Evolutionary conservation across 2,329 filamentous ascomycete species (phyloP), one percentile per base, ranked within the genome.

Genomic region (Verticillium longisporum): DNA sequence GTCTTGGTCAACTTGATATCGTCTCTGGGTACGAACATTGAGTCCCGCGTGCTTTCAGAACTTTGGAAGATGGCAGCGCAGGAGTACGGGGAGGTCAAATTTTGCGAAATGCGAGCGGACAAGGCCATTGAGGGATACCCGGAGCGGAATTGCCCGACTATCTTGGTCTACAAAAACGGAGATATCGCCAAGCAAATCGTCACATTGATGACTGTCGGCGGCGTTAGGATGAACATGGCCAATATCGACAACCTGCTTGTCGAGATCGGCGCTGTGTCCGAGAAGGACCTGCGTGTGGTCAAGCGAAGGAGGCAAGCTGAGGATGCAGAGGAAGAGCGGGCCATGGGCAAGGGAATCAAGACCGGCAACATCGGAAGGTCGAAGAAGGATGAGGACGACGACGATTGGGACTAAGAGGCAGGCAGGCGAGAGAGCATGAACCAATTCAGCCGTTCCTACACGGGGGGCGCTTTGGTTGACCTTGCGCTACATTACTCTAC

Each of bases 71-170:
- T 92, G 70, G 83, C 95, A 50, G 94, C 95, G 1, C 78, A 76
- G 62, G 92, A 94, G 70, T 99, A 92, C 71, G 92, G 92, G 21
- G 94, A 99, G 66, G 80, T 99, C 74, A 99, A 99, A 77, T 99
- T 99, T 76, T 98, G 94, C 74, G 91, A 98, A 77, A 98, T 99
- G 67, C 85, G 88, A 67, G 95, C 88, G 6, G 88, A 92, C 71
- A 86, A 97, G 77, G 97, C 95, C 61, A 97, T 99, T 68, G 95
- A 98, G 73, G 92, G 92, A 50, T 99, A 99, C 74, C 95, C 95
- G 1, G 95, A 98, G 69, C 84, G 85, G 61, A 99, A 99, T 73
- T 97, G 92, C 61, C 95, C 95, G 1, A 99, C 95, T 0, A 92
- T 99, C 38, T 72, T 99, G 64, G 85, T 97, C 0, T 99, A 99